Evolutionary conservation across 1,284 basidiomycete genomes (phyloP), one percentile per base, ranked within the genome.

Genomic region (Coniferiporia weirii): DNA sequence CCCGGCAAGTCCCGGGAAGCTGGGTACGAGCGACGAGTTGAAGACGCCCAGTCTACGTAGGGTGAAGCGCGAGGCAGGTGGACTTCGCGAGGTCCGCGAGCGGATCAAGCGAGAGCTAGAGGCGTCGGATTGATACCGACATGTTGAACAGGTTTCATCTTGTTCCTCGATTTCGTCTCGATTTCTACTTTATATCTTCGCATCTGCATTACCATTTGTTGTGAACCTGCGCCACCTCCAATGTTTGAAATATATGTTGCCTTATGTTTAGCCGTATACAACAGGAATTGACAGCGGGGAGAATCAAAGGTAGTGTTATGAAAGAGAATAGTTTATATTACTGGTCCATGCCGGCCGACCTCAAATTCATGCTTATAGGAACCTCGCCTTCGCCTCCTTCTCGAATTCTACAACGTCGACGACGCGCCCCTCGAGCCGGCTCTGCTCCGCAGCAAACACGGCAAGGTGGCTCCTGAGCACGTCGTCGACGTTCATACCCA

Each of bases 371-470:
- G 27, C 27, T 5, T 27, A 27, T 27, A 36, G 52, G 40, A 57
- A 54, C 61, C 62, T 66, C 53, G 74, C 71, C 68, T 79, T 78
- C 32, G 77, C 77, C 44, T 73, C 68, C 65, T 71, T 75, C 70
- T 86, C 84, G 64, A 86, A 87, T 65, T 80, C 77, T 13, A 65
- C 73, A 66, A 80, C 87, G 67, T 90, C 79, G 1, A 93, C 79
- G 4, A 92, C 83, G 9, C 67, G 74, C 10, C 85, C 87, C 64
- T 86, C 80, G 58, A 70, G 78, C 62, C 91, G 76, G 64, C 88
- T 89, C 64, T 80, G 77, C 74, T 93, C 91, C 44, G 89, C 90
- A 52, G 91, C 91, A 73, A 94, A 93, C 46, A 93, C 89, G 1
- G 87, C 84, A 66, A 93, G 69, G 72, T 93, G 91, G 65, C 86